Evolutionary conservation across 306 rosid species (phyloP), one percentile per base, ranked within the genome.

Genomic region (Sicyos baderoa): DNA sequence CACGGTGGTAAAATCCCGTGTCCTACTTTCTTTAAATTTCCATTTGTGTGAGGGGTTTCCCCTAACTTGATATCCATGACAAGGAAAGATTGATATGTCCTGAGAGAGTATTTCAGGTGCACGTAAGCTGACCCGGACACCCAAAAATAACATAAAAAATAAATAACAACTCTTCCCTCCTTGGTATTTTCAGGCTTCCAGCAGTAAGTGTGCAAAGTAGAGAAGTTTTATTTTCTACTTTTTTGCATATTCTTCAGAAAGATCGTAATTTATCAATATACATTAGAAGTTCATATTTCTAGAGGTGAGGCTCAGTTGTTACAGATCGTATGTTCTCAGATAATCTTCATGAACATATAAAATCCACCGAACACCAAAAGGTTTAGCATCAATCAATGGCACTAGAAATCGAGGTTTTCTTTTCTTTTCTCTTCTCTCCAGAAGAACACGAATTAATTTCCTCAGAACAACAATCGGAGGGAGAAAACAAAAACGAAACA

Each of bases 381-480:
- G n/a, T n/a, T 40, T 64, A 21, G 70, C 70, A 5, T 65, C 70
- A 53, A 44, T 65, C 37, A 42, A 45, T 65, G 54, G 3, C 19
- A 14, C 42, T 16, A 52, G 27, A 45, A 48, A 45, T 45, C 6
- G 7, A 65, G 35, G 2, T 44, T 35, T 35, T 6, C 0, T 4
- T 2, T 65, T 64, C 4, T 63, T 32, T 63, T 19, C 54, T 13
- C 71, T 44, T 15, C 12, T n/a, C n/a, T n/a, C n/a, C n/a, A n/a
- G n/a, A n/a, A 65, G 21, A 19, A 42, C 18, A 23, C 1, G 32
- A 44, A 42, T 21, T 21, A 65, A 19, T 44, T 65, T 65, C 42
- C 40, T 45, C 19, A 13, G 13, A 65, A 45, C 18, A 1, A 27
- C 4, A 66, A 48, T 66, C 42, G 35, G 48, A 13, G 22, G 11